These are phyloP conservation scores for Candida gorgasii DNA, from an alignment of 805 yeast species.

Conservation along the genomic window DNA sequence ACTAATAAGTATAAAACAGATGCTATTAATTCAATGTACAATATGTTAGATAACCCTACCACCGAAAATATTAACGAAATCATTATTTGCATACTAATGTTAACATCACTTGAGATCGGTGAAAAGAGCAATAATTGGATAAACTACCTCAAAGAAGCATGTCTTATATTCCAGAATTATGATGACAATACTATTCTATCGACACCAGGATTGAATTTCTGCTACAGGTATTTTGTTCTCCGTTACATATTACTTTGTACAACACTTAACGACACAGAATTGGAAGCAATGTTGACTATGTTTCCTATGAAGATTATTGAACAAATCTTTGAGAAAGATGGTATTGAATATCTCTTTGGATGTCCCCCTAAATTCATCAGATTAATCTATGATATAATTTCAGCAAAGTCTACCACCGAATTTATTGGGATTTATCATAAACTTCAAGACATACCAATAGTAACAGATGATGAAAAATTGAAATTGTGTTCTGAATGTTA, in stretches of 20 bases:
- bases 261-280: conserved; percentile 20
- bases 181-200: conserved; percentile 18
- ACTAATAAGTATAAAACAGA: conserved; percentile 24
- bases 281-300: conserved; percentile 14
- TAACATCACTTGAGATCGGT: conserved; percentile 31
- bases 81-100: conserved; percentile 24
- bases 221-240: conserved; percentile 29
- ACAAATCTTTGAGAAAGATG: conserved; percentile 20
- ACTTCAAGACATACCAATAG: conserved; percentile 14
- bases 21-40: conserved; percentile 27
- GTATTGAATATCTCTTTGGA: conserved; percentile 33
- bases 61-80: conserved; percentile 24
- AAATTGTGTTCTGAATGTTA: conserved; percentile 21
- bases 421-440: neutral
- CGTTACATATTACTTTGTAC: conserved; percentile 27
- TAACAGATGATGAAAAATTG: conserved; percentile 15
- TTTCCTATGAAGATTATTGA: conserved; percentile 26
- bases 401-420: conserved; percentile 5
- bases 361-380: conserved; percentile 30
- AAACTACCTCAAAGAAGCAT: conserved; percentile 28
- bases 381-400: conserved; percentile 19
- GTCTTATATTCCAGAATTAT: conserved; percentile 24
- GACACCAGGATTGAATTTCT: conserved; percentile 25
- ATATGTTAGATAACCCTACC: conserved; percentile 23
- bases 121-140: conserved; percentile 30